Conservation (phyloP, 2,329 filamentous ascomycete genomes). For the Dactylellina parvicollis region DNA sequence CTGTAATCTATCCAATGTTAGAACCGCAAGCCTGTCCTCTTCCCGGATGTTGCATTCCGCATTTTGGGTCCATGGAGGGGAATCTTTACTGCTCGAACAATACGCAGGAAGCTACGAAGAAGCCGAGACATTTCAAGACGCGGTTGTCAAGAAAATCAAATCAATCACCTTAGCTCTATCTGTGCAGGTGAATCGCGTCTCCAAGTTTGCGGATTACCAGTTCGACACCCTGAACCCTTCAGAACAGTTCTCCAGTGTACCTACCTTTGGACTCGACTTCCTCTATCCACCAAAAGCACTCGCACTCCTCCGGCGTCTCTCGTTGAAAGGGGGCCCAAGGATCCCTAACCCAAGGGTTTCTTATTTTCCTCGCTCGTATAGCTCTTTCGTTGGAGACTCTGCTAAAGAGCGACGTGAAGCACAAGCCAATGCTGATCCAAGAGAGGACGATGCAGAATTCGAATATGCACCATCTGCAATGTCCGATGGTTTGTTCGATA, state of each 20-base stretch:
- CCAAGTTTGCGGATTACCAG: slow-evolving; percentile 46
- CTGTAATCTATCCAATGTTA: slow-evolving; percentile 59
- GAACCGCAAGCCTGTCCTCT: slow-evolving; percentile 55
- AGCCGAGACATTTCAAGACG: slow-evolving; percentile 59
- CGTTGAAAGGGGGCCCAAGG: slow-evolving; percentile 13
- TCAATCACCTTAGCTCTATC: slow-evolving; percentile 33
- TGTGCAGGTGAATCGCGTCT: slow-evolving; percentile 6
- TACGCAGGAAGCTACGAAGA: slow-evolving; percentile 3
- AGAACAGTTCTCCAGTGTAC: slow-evolving; percentile 12
- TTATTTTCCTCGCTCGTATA: slow-evolving; percentile 59
- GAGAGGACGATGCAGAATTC: slow-evolving; percentile 26
- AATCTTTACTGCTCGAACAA: slow-evolving; percentile 59
- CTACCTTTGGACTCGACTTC: slow-evolving; percentile 60
- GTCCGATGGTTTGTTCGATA: slow-evolving; percentile 30
- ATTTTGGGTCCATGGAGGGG: slow-evolving; percentile 69
- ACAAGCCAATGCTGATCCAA: slow-evolving; percentile 31
- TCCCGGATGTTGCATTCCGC: slow-evolving; percentile 67
- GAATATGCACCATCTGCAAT: slow-evolving; percentile 37
- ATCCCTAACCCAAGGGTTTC: slow-evolving; percentile 28
- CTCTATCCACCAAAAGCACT: slow-evolving; percentile 62
- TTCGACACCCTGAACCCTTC: not conserved
- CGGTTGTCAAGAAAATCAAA: slow-evolving; percentile 14
- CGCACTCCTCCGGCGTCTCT: slow-evolving; percentile 59
- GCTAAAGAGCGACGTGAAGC: slow-evolving; percentile 29
- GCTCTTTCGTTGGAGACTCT: slow-evolving; percentile 57